phyloP scores from a whole-genome alignment of 208 protist species.

The Porcisia deanei region DNA sequence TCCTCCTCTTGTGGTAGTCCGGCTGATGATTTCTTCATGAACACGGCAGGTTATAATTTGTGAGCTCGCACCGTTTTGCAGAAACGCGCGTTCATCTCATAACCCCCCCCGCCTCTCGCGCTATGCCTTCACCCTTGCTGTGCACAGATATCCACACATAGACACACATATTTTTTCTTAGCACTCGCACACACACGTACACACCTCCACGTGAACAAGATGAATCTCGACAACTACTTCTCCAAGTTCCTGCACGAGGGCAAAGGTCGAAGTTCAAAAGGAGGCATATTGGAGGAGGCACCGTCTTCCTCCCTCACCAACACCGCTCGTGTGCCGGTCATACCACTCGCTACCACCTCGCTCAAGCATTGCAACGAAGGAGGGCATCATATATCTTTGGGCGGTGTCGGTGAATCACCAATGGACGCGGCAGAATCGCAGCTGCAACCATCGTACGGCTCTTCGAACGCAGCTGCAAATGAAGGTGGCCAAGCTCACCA shows the following conservation, averaged over 20 bases:
- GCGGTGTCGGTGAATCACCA: neutral
- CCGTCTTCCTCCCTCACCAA: neutral
- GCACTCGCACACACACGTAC: constrained; percentile 11
- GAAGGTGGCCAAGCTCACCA: no score
- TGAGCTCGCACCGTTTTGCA: no score
- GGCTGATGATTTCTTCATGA: no score
- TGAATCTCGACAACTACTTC: constrained; percentile 72
- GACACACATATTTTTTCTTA: neutral
- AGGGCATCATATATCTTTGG: neutral
- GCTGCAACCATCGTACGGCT: neutral
- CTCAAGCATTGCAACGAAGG: neutral
- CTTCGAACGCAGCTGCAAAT: constrained; percentile 1
- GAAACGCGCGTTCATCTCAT: no score
- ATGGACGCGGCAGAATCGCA: constrained; percentile 8
- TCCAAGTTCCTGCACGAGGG: constrained; percentile 40
- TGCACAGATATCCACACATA: no score
- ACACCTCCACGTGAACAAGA: constrained; percentile 6
- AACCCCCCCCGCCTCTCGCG: no score
- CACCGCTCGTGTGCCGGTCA: neutral
- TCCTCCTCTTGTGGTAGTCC: no score
- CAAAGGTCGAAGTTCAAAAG: neutral
- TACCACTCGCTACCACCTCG: neutral
- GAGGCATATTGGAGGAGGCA: neutral
- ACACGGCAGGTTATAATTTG: no score
- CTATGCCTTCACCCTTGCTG: no score